Evolutionary conservation across 2,329 filamentous ascomycete genomes (phyloP).

Genomic region (Talaromyces sp.): DNA sequence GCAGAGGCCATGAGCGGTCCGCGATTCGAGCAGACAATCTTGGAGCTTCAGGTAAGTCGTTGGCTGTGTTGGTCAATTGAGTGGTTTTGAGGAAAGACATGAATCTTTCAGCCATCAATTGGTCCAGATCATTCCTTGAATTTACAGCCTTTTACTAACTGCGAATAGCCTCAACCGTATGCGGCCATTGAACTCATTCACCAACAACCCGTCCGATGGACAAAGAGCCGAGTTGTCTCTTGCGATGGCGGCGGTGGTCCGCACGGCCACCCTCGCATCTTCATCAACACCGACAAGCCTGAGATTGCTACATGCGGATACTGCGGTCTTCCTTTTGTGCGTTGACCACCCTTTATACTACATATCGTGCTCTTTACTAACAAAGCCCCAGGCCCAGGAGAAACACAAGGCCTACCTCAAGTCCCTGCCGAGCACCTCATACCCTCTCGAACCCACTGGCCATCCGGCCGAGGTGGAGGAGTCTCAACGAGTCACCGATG

Average conservation of each 20-base stretch:
- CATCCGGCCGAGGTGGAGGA: slow-evolving; percentile 55
- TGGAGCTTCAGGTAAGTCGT: slow-evolving; percentile 73
- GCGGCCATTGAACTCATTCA: slow-evolving; percentile 95
- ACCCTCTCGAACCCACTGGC: slow-evolving; percentile 65
- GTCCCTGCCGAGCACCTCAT: slow-evolving; percentile 72
- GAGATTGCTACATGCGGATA: slow-evolving; percentile 88
- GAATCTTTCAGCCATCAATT: background rate
- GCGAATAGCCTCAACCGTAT: slow-evolving; percentile 69
- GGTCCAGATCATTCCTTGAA: background rate
- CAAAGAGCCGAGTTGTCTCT: slow-evolving; percentile 70
- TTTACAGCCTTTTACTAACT: background rate
- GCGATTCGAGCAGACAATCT: slow-evolving; percentile 94
- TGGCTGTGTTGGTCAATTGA: background rate
- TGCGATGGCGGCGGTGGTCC: slow-evolving; percentile 93
- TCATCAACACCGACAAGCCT: slow-evolving; percentile 97
- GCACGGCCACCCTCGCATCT: slow-evolving; percentile 84
- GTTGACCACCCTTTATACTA: slow-evolving; percentile 29
- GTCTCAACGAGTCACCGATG: slow-evolving; percentile 54
- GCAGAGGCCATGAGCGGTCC: slow-evolving; percentile 85
- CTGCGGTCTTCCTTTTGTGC: slow-evolving; percentile 87
- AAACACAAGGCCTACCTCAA: slow-evolving; percentile 80
- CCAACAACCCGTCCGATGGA: slow-evolving; percentile 91
- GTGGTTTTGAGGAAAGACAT: background rate
- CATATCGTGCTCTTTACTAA: slow-evolving; percentile 2
- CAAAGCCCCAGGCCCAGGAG: slow-evolving; percentile 67